Base-by-base conservation (phyloP, 768 basidiomycete genomes). In the Hypsizygus marmoreus region DNA sequence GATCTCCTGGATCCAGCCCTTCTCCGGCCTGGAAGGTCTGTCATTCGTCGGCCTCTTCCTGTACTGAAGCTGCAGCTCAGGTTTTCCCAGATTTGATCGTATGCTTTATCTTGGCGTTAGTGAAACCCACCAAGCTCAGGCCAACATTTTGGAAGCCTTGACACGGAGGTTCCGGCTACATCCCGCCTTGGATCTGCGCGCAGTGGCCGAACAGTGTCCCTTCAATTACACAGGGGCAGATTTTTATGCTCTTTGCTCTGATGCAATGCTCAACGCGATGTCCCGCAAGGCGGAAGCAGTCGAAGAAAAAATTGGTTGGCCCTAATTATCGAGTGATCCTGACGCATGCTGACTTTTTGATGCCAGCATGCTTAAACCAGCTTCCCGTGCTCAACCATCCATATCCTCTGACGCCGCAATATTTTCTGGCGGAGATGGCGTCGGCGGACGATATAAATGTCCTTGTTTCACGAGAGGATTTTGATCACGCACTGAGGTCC, bases 171-270 rank as follows among this genome's bases (percentile, higher is more conserved):
- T 99, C 74, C 81, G 79, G 26, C 76, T 97, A 19, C 79, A 89
- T 55, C 75, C 86, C 0, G 70, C 67, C 38, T 72, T 94, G 6
- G 71, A 84, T 55, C 77, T 98, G 6, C 63, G 65, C 14, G 50
- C 57, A 6, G 65, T 99, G 33, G 90, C 88, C 16, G 73, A 82
- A 20, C 68, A 70, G 25, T 98, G 95, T 50, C 86, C 92, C 0
- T 91, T 95, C 73, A 92, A 94, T 61, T 94, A 87, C 61, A 98
- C 97, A 2, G 97, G 97, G 33, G 97, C 97, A 31, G 97, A 99
- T 63, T 94, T 98, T 52, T 98, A 99, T 70, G 97, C 97, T 0
- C 72, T 99, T 7, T 98, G 97, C 65, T 89, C 93, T 4, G 95
- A 99, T 66, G 95, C 97, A 1, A 83, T 99, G 78, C 74, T 99